Percentiles rank a stretch among this genome's conserved stretches.
Conservation (phyloP, 2,329 filamentous ascomycete genomes). For the Aureobasidium sp. region DNA sequence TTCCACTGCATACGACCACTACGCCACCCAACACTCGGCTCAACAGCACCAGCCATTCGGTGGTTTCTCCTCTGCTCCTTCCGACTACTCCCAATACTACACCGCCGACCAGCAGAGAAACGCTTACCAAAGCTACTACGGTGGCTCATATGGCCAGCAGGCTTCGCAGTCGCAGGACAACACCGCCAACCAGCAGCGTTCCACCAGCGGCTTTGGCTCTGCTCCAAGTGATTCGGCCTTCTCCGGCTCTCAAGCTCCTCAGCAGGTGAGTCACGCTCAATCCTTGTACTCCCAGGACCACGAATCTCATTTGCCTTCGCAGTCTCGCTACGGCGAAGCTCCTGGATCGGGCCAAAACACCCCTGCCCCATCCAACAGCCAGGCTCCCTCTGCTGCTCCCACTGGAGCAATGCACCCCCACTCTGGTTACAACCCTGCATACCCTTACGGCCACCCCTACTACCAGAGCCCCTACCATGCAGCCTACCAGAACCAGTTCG, state of each 20-base stretch:
- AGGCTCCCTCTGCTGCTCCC: slow-evolving; percentile 39
- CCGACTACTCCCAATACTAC: slow-evolving; percentile 81
- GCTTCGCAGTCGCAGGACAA: slow-evolving; percentile 56
- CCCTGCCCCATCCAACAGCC: slow-evolving; percentile 65
- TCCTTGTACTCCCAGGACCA: slow-evolving; percentile 21
- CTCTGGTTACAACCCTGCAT: slow-evolving; percentile 43
- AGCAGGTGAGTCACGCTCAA: slow-evolving; percentile 24
- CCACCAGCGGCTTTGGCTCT: slow-evolving; percentile 65
- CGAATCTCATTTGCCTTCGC: slow-evolving; percentile 31
- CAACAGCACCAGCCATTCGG: slow-evolving; percentile 50
- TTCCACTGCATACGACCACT: slow-evolving; percentile 38
- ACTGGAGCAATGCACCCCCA: slow-evolving; percentile 40
- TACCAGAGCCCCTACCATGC: slow-evolving; percentile 55
- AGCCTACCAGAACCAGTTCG: slow-evolving; percentile 56
- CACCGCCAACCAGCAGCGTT: slow-evolving; percentile 63
- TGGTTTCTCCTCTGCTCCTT: slow-evolving; percentile 64
- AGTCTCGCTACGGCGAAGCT: slow-evolving; percentile 66
- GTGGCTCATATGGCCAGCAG: slow-evolving; percentile 44
- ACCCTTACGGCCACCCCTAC: slow-evolving; percentile 53
- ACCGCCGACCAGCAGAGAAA: slow-evolving; percentile 66
- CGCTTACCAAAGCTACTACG: slow-evolving; percentile 63
- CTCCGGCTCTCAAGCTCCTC: slow-evolving; percentile 55
- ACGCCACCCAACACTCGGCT: slow-evolving; percentile 46
- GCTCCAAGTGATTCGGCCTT: slow-evolving; percentile 52
- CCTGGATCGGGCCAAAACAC: slow-evolving; percentile 87